These are phyloP conservation scores for Lotus japonicus DNA, from an alignment of 306 rosid species.

Conservation along the genomic window DNA sequence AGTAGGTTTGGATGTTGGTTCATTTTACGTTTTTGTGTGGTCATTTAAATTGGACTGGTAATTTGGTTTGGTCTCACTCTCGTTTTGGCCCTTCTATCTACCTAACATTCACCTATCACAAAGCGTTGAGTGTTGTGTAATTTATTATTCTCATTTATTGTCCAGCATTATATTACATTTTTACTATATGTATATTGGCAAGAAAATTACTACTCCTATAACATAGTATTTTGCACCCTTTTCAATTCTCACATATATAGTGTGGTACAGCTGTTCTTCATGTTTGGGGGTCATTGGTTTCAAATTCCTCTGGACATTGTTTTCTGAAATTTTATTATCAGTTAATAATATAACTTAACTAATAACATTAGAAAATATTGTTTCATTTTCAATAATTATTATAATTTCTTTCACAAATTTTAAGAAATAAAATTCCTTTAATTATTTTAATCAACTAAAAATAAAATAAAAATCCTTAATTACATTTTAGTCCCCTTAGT, in stretches of 20 bases:
- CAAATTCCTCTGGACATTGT: too few species aligned
- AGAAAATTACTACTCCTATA: too few species aligned
- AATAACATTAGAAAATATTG: too few species aligned
- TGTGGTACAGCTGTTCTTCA: background rate
- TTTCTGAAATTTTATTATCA: too few species aligned
- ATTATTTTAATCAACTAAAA: background rate
- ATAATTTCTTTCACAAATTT: background rate
- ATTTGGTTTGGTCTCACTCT: background rate
- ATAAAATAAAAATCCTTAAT: background rate
- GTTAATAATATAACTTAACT: too few species aligned
- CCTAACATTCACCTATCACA: background rate
- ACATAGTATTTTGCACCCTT: background rate
- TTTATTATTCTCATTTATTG: background rate
- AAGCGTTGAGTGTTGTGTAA: background rate
- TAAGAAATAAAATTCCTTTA: background rate
- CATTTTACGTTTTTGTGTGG: background rate
- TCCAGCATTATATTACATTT: background rate
- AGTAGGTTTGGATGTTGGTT: background rate
- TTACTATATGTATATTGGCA: too few species aligned
- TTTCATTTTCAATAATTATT: background rate
- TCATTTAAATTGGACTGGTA: background rate
- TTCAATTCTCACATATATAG: too few species aligned
- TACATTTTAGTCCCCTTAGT: too few species aligned
- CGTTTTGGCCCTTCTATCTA: background rate
- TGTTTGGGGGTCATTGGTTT: too few species aligned